Evolutionary conservation across 192 early-diverging fungal genomes (phyloP), one percentile per base, ranked within the genome.

Genomic region (Backusella tuberculispora): DNA sequence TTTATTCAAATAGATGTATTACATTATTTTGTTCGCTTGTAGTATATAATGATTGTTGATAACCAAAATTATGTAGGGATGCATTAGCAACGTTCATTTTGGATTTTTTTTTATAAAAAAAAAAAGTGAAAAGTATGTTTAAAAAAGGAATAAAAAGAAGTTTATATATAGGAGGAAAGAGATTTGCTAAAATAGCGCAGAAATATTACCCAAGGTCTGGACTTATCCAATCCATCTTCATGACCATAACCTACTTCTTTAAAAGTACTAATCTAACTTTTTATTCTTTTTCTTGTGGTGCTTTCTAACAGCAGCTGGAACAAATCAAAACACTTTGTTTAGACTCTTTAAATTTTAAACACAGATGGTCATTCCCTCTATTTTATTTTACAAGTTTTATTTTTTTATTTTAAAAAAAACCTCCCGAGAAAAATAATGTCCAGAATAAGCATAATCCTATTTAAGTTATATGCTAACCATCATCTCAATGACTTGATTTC

Each of bases 171-270:
- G 29, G 17, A 53, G 50, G 19, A 53, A 19, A 53, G 19, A 8
- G 50, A 34, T 34, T 34, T 53, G 50, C 48, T 50, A 19, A 50
- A 19, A 6, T 50, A n/a, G 17, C 48, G 48, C 50, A 53, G 19
- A 53, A 53, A 53, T 53, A 53, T 10, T 12, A 53, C 17, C 50
- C 10, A 53, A 53, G n/a, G 50, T 21, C 50, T 53, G 50, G 50
- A 53, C 21, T 53, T 53, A 19, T 53, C 47, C 47, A 50, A 50
- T 50, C 7, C 2, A 19, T 53, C 29, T 53, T 53, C 8, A 53
- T 24, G 50, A 53, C 17, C 50, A 53, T 53, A 53, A 53, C 50
- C 50, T 21, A 53, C 50, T 53, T 53, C 50, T 21, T 53, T 53
- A 53, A 19, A 53, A 21, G 50, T 53, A 53, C 50, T 53, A 53